Base-by-base conservation (phyloP, 176 grass and related monocot species). In the Hordeum marinum region DNA sequence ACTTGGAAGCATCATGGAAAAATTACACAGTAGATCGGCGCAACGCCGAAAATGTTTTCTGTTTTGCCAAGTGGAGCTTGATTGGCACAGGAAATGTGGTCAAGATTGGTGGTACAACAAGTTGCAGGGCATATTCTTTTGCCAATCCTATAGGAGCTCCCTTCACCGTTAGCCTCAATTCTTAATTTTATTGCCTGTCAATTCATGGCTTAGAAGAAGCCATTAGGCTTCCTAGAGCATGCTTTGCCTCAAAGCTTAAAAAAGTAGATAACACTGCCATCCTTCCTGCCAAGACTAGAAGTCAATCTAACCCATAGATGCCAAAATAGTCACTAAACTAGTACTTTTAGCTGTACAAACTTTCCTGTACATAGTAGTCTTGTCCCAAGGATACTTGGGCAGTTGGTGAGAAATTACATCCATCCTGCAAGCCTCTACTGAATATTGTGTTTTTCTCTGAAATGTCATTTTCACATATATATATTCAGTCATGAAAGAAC, bases 51-150 rank as follows among this genome's bases (percentile, higher is more conserved):
- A 84, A 60, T 76, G 46, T 61, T 82, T 57, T 77, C 79, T 89
- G 27, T 81, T 89, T 76, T 85, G 77, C 63, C 35, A 31, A 88
- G 83, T 83, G 75, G 75, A 75, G 69, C 40, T 58, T 86, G 79
- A 78, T 90, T 57, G 77, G 73, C 65, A 35, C 77, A 82, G 55
- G 54, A 86, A 86, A 90, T 77, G 36, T 9, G 84, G 80, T 87
- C 80, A 90, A 87, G 45, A 80, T 79, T 48, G 79, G 66, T 59
- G 79, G 66, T 59, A 78, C 35, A 79, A 68, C 84, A 90, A 90
- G 80, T 90, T 83, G 84, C 75, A 67, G 7, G 23, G 75, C 84
- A 90, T 90, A 87, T 90, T 90, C 84, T 57, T 57, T 70, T 90
- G 59, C 66, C 88, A 73, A 72, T 73, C 43, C 73, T 68, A 83